Evolutionary conservation across 352 stramenopile species (phyloP).

Genomic region (Globisporangium irregulare): DNA sequence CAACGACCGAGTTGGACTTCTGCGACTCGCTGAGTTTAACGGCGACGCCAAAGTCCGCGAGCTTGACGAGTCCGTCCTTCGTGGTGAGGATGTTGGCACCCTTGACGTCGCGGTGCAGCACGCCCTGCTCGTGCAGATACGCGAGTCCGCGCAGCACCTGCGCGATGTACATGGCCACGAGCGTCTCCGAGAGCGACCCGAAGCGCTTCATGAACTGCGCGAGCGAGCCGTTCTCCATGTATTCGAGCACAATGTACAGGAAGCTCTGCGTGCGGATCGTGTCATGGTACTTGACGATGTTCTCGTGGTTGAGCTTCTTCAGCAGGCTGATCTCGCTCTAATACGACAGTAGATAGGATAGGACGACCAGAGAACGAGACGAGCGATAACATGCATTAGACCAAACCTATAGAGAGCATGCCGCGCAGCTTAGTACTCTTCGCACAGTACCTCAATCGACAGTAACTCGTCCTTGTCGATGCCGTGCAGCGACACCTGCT

Average conservation of each 20-base stretch:
- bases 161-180: slow-evolving; percentile 91
- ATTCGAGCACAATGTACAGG: slow-evolving; percentile 88
- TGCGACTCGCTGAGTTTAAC: slow-evolving; percentile 87
- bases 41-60: slow-evolving; percentile 92
- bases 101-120: slow-evolving; percentile 93
- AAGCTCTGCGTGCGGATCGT: slow-evolving; percentile 87
- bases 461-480: slow-evolving; percentile 83
- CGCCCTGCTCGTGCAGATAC: slow-evolving; percentile 90
- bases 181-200: slow-evolving; percentile 87
- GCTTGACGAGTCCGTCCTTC: slow-evolving; percentile 90
- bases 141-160: slow-evolving; percentile 89
- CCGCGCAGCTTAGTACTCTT: neutral
- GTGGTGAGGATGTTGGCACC: slow-evolving; percentile 93
- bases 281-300: slow-evolving; percentile 96
- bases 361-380: no score
- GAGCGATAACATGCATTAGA: neutral
- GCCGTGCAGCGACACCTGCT: slow-evolving; percentile 80
- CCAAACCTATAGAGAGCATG: neutral
- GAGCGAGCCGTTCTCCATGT: slow-evolving; percentile 94
- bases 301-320: slow-evolving; percentile 92
- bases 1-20: slow-evolving; percentile 89
- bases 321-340: slow-evolving; percentile 91
- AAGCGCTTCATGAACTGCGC: slow-evolving; percentile 94
- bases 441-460: slow-evolving; percentile 60
- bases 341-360: neutral